Evolutionary conservation across 1,284 basidiomycete genomes (phyloP), one percentile per base, ranked within the genome.

Genomic region (Moniliophthora roreri): DNA sequence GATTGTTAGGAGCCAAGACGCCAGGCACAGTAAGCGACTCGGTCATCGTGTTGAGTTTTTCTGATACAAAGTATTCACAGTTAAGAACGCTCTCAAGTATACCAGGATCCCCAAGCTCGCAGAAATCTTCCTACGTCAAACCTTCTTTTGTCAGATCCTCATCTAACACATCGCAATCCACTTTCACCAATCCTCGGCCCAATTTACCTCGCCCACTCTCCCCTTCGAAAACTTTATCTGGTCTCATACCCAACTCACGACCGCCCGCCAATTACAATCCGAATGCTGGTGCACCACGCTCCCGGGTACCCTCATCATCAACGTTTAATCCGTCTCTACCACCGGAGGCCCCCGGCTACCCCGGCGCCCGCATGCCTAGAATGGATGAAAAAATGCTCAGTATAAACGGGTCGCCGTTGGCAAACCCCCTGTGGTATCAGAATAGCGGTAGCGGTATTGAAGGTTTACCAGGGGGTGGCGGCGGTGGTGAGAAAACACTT

Each of bases 341-440:
- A 9, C 64, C 82, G 0, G 84, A 86, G 53, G 80, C 81, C 15
- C 81, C 87, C 6, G 72, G 74, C 24, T 89, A 82, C 60, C 87
- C 87, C 3, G 57, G 57, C 37, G 59, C 57, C 40, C 77, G 80
- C 15, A 64, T 81, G 64, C 85, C 87, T 7, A 79, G 85, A 47
- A 79, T 76, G 60, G 81, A 89, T 57, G 88, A 91, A 66, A 81
- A 73, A 58, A 80, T 91, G 79, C 75, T 91, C 47, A 89, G 85
- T 61, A 68, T 86, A 18, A 91, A 91, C 55, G 89, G 89, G 3
- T 89, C 87, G 1, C 89, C 89, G 0, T 73, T 91, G 8, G 80
- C 84, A 7, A 89, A 90, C 63, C 88, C 88, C 0, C 84, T 84
- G 60, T 74, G 81, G 50, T 35, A 55, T 20, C n/a, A 39, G 16